These are phyloP conservation scores for Penicillium sp. DNA, from an alignment of 2,329 filamentous ascomycete genomes.

Conservation along the genomic window DNA sequence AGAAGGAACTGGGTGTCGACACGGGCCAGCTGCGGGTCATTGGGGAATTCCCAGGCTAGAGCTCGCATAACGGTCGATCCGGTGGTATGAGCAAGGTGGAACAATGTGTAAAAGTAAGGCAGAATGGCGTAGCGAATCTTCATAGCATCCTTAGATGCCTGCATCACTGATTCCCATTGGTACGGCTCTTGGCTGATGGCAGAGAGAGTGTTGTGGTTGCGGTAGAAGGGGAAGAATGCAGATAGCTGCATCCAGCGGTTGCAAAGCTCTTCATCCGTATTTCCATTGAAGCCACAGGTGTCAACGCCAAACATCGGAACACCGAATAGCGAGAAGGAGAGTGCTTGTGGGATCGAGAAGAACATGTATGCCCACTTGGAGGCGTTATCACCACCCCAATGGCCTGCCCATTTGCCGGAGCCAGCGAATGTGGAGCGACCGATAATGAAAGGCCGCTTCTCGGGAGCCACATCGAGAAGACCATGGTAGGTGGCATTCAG, in stretches of 20 bases:
- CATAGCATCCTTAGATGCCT: constrained; percentile 70
- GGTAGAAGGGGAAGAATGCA: constrained; percentile 78
- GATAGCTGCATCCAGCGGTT: constrained; percentile 73
- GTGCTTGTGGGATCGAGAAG: constrained; percentile 76
- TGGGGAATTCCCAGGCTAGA: constrained; percentile 73
- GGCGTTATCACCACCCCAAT: constrained; percentile 80
- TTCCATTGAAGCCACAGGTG: constrained; percentile 71
- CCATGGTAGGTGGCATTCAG: constrained; percentile 77
- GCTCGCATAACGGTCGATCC: constrained; percentile 75
- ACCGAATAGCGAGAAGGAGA: constrained; percentile 74
- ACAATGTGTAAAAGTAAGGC: constrained; percentile 76
- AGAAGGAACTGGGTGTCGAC: constrained; percentile 75
- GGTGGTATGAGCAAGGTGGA: constrained; percentile 67
- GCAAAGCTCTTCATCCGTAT: constrained; percentile 71
- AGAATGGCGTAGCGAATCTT: constrained; percentile 71
- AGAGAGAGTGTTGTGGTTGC: constrained; percentile 72
- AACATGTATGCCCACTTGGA: constrained; percentile 75
- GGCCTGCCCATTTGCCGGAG: constrained; percentile 73
- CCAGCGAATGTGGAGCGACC: constrained; percentile 81
- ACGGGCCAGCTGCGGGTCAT: constrained; percentile 68
- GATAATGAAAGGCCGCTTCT: constrained; percentile 81
- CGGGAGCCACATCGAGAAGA: constrained; percentile 65
- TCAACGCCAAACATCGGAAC: constrained; percentile 78
- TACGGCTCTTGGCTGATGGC: constrained; percentile 72
- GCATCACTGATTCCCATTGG: constrained; percentile 67